Evolutionary conservation across 257 asterid species (phyloP).

Genomic region (Petunia axillaris): DNA sequence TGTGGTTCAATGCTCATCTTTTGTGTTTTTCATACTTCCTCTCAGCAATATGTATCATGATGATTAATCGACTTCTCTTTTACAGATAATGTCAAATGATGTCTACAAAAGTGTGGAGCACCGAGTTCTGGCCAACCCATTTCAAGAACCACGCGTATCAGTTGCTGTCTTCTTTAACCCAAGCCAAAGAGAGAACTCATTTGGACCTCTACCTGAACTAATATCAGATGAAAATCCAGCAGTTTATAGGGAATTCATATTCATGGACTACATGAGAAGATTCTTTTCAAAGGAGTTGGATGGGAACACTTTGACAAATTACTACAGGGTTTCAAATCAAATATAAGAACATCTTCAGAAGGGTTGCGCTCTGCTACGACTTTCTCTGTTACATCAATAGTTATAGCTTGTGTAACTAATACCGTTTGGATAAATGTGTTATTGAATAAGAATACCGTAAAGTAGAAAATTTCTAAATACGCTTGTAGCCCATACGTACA

Average conservation of each 20-base stretch:
- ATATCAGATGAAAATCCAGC: conserved; percentile 42
- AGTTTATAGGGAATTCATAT: conserved; percentile 35
- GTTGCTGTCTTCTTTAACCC: conserved; percentile 49
- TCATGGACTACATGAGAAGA: conserved; percentile 37
- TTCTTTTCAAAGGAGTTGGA: conserved; percentile 56
- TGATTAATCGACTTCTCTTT: neutral
- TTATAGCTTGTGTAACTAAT: neutral
- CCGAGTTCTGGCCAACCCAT: conserved; percentile 45
- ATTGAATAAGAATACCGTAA: neutral
- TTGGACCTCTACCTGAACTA: conserved; percentile 45
- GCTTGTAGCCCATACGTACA: neutral
- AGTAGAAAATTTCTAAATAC: neutral
- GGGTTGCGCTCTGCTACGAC: neutral
- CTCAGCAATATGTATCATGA: neutral
- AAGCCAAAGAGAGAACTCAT: conserved; percentile 37
- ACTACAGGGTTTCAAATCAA: conserved; percentile 36
- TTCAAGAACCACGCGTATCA: conserved; percentile 42
- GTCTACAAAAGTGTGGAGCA: conserved; percentile 52
- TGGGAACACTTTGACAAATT: conserved; percentile 47
- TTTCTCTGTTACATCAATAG: neutral
- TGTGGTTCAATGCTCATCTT: neutral
- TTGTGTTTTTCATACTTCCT: neutral
- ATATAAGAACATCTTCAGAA: neutral
- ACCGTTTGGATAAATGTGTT: neutral
- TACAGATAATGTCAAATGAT: conserved; percentile 55